These are phyloP conservation scores for Eimeria maxima DNA, from an alignment of 169 alveolate genomes.

Conservation along the genomic window DNA sequence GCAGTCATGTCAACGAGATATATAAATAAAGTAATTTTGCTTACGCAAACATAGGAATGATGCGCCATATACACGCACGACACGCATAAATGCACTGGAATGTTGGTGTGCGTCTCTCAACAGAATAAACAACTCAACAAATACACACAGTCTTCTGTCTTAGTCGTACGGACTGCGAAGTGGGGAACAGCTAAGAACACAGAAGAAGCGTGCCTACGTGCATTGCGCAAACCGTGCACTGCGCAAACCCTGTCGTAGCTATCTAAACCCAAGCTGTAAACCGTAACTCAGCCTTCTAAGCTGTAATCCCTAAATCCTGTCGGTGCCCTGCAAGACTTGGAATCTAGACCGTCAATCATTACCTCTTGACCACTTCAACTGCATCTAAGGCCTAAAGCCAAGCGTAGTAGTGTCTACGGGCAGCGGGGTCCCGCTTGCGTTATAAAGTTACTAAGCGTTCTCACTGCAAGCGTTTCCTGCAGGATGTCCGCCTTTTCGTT, in stretches of 20 bases:
- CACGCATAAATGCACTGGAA: neutral
- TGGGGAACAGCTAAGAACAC: neutral
- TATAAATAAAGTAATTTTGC: neutral
- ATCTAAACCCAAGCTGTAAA: too few relatives aligned
- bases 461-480: conserved; percentile 38
- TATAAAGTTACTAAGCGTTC: neutral
- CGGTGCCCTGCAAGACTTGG: neutral
- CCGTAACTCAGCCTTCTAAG: neutral
- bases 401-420: neutral
- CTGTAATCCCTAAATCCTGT: neutral
- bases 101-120: neutral
- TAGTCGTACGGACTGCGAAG: neutral
- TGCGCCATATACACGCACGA: neutral
- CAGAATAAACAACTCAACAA: neutral
- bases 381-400: neutral
- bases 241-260: too few relatives aligned
- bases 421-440: neutral
- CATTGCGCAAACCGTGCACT: too few relatives aligned
- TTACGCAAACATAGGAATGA: neutral
- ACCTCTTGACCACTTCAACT: neutral
- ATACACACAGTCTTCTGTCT: neutral
- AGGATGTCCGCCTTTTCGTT: neutral
- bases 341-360: neutral
- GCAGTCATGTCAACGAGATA: neutral
- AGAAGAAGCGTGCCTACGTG: neutral